Evolutionary conservation across 1,284 basidiomycete genomes (phyloP).

Genomic region (Amylostereum chailletii): DNA sequence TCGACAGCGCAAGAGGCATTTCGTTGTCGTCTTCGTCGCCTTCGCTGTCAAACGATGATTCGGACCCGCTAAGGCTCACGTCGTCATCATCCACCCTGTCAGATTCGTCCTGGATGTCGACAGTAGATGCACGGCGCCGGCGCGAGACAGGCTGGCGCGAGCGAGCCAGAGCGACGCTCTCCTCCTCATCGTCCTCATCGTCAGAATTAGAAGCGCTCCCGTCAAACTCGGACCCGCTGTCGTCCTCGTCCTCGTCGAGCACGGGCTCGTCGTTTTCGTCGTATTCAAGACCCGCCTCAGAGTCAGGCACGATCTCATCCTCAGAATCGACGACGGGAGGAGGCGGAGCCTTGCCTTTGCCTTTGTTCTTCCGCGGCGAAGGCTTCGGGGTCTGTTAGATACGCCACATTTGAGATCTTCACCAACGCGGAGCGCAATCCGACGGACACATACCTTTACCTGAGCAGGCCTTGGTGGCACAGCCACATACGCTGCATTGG

Average conservation of each 20-base stretch:
- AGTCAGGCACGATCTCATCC: constrained; percentile 19
- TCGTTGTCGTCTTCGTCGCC: constrained; percentile 25
- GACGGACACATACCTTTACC: too few species aligned
- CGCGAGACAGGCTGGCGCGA: constrained; percentile 7
- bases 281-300: constrained; percentile 16
- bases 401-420: too few species aligned
- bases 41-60: constrained; percentile 13
- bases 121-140: constrained; percentile 11
- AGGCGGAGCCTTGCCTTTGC: constrained; percentile 6
- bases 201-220: constrained; percentile 4
- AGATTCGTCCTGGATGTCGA: constrained; percentile 40
- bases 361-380: constrained; percentile 14
- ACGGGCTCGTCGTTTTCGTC: constrained; percentile 29
- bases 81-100: constrained; percentile 47
- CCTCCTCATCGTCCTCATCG: constrained; percentile 27
- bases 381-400: too few species aligned
- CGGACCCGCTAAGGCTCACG: constrained; percentile 41
- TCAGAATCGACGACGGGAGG: constrained; percentile 16
- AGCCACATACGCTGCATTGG: constrained; percentile 10
- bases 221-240: constrained; percentile 53
- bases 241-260: constrained; percentile 39
- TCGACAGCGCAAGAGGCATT: constrained; percentile 1
- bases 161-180: constrained; percentile 5
- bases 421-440: too few species aligned
- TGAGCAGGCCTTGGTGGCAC: too few species aligned